Base-by-base conservation (phyloP, 768 basidiomycete species). In the Ramaria rubella region DNA sequence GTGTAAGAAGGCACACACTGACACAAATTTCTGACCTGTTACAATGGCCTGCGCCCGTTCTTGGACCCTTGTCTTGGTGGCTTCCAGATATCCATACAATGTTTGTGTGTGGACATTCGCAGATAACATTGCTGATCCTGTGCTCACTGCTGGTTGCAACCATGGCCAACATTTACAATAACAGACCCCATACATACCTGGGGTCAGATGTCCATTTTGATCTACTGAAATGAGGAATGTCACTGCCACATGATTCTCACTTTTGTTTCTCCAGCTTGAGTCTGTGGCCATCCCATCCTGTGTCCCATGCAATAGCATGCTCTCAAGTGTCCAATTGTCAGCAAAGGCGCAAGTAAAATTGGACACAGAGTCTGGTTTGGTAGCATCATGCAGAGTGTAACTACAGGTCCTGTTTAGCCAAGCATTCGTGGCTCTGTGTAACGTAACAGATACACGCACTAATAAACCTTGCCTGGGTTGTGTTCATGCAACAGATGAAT, bases 241-340 rank as follows among this genome's bases (percentile, higher is more conserved):
- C 2, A 63, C 49, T 0, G 60, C 57, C 1, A 60, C 62, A 4
- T 52, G 57, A 34, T 63, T 63, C 36, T 63, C 58, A 27, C 60
- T 63, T 59, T 61, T 61, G 43, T 63, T 40, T 0, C 52, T 21
- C 17, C 53, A 63, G 1, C 49, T 56, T 1, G 49, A 19, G 26
- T 63, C 59, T 11, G 50, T 51, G 1, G 55, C 62, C 0, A 63
- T 27, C 1, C 62, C 62, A 2, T 53, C 17, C 14, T 19, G 19
- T 12, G 12, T 7, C 11, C 31, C 34, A 19, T 53, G 50, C 8
- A 29, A 24, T 5, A 52, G 29, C 50, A 52, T 21, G 19, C 19
- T 52, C 29, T 52, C 50, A 12, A 52, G 36, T 2, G 27, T 38
- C 9, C 17, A 52, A 2, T 31, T 12, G 19, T 31, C 36, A 1